These are phyloP conservation scores for Entomophthora muscae DNA, from an alignment of 371 early-diverging fungal genomes.

Conservation along the genomic window DNA sequence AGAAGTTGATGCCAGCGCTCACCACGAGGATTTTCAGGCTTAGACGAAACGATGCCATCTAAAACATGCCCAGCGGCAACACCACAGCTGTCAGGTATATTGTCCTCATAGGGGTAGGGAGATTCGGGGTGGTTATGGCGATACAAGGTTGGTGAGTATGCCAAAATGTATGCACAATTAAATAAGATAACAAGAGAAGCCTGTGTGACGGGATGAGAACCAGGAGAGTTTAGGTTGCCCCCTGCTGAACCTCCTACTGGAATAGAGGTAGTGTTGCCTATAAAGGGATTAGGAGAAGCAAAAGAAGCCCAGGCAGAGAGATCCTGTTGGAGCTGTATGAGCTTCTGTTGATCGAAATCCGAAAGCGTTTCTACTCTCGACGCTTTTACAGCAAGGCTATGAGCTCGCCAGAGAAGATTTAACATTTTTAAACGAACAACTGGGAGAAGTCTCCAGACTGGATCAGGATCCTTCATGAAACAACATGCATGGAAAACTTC, in stretches of 20 bases:
- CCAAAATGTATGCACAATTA: constrained; percentile 5
- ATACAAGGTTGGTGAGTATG: not conserved
- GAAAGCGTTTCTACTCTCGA: not conserved
- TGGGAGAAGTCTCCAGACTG: not conserved
- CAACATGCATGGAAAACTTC: not conserved
- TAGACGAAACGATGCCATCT: not conserved
- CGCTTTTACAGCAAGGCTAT: not conserved
- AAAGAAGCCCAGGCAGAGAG: not conserved
- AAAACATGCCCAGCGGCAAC: not conserved
- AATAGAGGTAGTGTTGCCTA: too few species aligned
- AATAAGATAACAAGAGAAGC: not conserved
- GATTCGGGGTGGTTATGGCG: too few species aligned
- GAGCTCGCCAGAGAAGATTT: not conserved
- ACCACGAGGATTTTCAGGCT: not conserved
- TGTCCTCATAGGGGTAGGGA: not conserved
- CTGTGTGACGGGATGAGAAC: not conserved
- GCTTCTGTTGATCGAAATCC: not conserved
- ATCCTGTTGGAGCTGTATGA: not conserved
- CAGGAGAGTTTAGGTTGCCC: too few species aligned
- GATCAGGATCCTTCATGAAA: not conserved
- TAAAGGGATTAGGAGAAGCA: constrained; percentile 5
- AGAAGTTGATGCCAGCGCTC: constrained; percentile 5
- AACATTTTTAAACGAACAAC: not conserved
- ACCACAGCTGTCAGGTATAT: not conserved
- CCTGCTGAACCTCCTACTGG: too few species aligned